phyloP scores from a whole-genome alignment of 306 rosid genomes.

The Cucurbita argyrosperma region DNA sequence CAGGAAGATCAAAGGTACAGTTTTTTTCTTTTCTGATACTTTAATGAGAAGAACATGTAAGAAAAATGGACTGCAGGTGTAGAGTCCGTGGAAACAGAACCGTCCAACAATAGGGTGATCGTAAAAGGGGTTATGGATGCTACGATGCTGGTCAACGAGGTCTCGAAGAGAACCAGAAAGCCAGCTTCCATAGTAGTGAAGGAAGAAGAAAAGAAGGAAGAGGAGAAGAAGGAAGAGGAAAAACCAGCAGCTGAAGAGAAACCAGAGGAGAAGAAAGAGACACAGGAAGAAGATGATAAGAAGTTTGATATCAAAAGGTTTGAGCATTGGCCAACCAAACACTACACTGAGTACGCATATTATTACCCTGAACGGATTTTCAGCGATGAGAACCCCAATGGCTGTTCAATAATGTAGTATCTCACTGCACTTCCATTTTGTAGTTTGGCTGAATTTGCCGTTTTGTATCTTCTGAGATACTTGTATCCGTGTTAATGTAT shows the following conservation, averaged over 20 bases:
- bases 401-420: slow-evolving; percentile 61
- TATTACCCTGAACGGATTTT: slow-evolving; percentile 37
- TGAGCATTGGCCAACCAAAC: slow-evolving; percentile 2
- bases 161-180: slow-evolving; percentile 54
- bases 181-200: slow-evolving; percentile 49
- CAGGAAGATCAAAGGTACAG: slow-evolving; percentile 65
- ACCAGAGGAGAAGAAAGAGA: slow-evolving; percentile 26
- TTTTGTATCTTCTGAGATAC: not conserved
- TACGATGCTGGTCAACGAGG: slow-evolving; percentile 41
- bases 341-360: slow-evolving; percentile 31
- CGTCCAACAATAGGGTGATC: slow-evolving; percentile 43
- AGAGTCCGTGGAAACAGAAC: slow-evolving; percentile 73
- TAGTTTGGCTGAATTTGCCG: slow-evolving; percentile 6
- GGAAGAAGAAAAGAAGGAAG: slow-evolving; percentile 39
- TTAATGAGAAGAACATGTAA: not conserved
- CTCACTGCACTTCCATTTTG: not conserved
- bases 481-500: not conserved
- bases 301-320: slow-evolving; percentile 4
- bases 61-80: slow-evolving; percentile 41
- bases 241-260: slow-evolving; percentile 21
- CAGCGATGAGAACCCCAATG: slow-evolving; percentile 93
- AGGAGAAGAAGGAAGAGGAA: slow-evolving; percentile 15
- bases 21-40: not conserved
- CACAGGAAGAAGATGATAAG: slow-evolving; percentile 18
- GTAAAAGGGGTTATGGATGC: slow-evolving; percentile 74